A percentile compares a stretch with the other conserved stretches of the same genome.
These are phyloP conservation scores for Salvia hispanica DNA, from an alignment of 257 asterid genomes.

Conservation along the genomic window DNA sequence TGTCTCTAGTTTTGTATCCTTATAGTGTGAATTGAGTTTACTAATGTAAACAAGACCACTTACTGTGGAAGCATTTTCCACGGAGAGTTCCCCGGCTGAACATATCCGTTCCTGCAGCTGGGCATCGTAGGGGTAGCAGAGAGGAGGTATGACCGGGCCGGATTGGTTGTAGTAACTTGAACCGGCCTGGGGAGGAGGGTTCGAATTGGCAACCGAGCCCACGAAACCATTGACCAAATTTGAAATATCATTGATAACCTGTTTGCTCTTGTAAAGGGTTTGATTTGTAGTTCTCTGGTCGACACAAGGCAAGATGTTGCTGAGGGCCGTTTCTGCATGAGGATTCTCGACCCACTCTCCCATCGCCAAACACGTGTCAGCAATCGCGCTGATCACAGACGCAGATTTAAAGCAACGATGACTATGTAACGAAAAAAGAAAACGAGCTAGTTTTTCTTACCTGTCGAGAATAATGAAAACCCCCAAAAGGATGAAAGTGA, in stretches of 20 bases:
- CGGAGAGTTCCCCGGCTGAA: constrained; percentile 59
- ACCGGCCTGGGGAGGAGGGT: constrained; percentile 52
- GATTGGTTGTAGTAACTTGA: constrained; percentile 76
- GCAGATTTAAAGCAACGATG: background rate
- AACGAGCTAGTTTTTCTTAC: constrained; percentile 42
- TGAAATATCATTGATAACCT: constrained; percentile 69
- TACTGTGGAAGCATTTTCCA: constrained; percentile 76
- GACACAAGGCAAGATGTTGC: constrained; percentile 97
- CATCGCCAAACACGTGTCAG: constrained; percentile 95
- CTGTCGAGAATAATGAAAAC: constrained; percentile 75
- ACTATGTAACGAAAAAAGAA: background rate
- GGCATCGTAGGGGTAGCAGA: constrained; percentile 86
- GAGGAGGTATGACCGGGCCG: constrained; percentile 68
- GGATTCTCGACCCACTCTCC: constrained; percentile 99
- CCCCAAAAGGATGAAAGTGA: constrained; percentile 86
- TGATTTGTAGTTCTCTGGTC: constrained; percentile 86
- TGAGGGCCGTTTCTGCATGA: constrained; percentile 92
- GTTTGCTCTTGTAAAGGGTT: constrained; percentile 79
- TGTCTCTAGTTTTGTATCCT: too few species aligned
- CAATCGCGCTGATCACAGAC: constrained; percentile 56
- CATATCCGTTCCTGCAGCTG: constrained; percentile 72
- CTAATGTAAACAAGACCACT: background rate
- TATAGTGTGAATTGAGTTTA: too few species aligned
- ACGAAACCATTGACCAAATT: constrained; percentile 66
- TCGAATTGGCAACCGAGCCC: constrained; percentile 73